Evolutionary conservation across 2,329 filamentous ascomycete genomes (phyloP).

Genomic region (Cladosporium oxysporum): DNA sequence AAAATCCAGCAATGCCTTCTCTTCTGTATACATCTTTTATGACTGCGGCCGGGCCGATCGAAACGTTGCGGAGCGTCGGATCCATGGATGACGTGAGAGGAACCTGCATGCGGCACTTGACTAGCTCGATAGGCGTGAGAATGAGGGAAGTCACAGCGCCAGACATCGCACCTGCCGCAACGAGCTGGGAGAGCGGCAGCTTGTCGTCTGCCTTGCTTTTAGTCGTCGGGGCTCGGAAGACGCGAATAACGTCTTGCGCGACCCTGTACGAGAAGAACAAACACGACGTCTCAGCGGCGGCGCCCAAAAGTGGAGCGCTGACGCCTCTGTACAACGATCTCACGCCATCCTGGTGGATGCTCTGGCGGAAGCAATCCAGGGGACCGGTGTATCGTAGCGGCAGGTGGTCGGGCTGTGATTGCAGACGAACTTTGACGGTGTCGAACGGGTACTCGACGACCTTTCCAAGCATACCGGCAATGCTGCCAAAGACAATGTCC

Average conservation of each 20-base stretch:
- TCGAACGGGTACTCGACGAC: constrained; percentile 99
- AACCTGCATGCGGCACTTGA: constrained; percentile 98
- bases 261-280: constrained; percentile 89
- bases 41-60: constrained; percentile 61
- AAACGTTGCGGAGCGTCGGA: constrained; percentile 25
- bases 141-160: constrained; percentile 88
- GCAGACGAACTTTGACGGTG: constrained; percentile 94
- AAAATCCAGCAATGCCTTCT: constrained; percentile 83
- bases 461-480: constrained; percentile 88
- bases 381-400: constrained; percentile 83
- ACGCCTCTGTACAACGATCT: constrained; percentile 87
- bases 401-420: constrained; percentile 86
- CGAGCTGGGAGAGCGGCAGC: constrained; percentile 73
- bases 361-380: constrained; percentile 89
- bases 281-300: constrained; percentile 87
- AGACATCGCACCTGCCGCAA: constrained; percentile 79
- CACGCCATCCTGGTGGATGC: constrained; percentile 76
- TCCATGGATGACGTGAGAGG: constrained; percentile 47
- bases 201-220: constrained; percentile 42
- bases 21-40: constrained; percentile 78
- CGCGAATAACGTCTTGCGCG: constrained; percentile 58
- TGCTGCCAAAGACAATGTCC: constrained; percentile 85
- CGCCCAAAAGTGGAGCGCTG: constrained; percentile 84
- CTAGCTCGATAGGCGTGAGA: constrained; percentile 91
- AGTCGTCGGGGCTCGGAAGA: constrained; percentile 38